Conservation (phyloP, 257 asterid species). For the Scutellaria baicalensis region DNA sequence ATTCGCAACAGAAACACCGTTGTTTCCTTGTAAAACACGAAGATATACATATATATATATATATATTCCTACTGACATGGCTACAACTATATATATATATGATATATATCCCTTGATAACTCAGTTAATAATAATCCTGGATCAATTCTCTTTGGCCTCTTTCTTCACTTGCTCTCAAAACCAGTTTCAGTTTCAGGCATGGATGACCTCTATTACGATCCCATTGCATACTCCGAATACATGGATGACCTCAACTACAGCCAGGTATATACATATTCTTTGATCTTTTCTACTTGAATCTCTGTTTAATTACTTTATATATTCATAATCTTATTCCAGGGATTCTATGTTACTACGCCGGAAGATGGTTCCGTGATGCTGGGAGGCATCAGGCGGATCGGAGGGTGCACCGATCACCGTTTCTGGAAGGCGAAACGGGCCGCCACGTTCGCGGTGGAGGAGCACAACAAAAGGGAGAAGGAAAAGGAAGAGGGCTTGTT, state of each 20-base stretch:
- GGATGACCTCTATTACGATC: background rate
- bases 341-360: slow-evolving; percentile 13
- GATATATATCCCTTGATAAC: background rate
- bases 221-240: slow-evolving; percentile 1
- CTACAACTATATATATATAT: background rate
- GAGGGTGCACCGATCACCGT: background rate
- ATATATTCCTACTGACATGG: too few species aligned
- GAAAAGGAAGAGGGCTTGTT: background rate
- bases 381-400: slow-evolving; percentile 8
- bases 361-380: background rate
- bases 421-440: slow-evolving; percentile 13
- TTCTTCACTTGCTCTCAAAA: background rate
- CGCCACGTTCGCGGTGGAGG: slow-evolving; percentile 24
- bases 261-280: background rate
- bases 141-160: background rate
- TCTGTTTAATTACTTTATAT: background rate
- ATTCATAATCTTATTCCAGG: background rate
- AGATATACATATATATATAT: background rate
- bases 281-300: too few species aligned
- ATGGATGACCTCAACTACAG: slow-evolving; percentile 25
- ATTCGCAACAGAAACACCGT: background rate
- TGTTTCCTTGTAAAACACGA: slow-evolving; percentile 1
- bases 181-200: slow-evolving; percentile 1
- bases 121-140: background rate
- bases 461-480: slow-evolving; percentile 19